Percentiles rank a stretch among this genome's conserved stretches.
Evolutionary conservation across 345 rosid genomes (phyloP).

Genomic region (Reutealis trisperma): DNA sequence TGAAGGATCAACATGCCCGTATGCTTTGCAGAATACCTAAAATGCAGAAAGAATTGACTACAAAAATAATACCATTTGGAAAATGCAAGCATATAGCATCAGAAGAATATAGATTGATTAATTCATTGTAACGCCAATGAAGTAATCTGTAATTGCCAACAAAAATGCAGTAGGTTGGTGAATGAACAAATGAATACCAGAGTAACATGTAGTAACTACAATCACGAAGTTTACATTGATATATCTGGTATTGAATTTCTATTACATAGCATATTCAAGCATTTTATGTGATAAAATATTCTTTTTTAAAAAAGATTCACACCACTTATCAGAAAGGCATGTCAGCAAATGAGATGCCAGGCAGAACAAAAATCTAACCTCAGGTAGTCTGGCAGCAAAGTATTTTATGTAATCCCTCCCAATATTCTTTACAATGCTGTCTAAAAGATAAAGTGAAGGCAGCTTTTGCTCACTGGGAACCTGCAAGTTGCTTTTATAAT

Average conservation of each 20-base stretch:
- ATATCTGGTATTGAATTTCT: background rate
- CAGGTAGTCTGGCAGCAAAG: constrained; percentile 78
- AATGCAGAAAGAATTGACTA: constrained; percentile 10
- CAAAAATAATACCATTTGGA: constrained; percentile 4
- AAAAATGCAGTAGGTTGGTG: background rate
- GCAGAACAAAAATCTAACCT: constrained; percentile 55
- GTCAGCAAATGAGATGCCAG: constrained; percentile 8
- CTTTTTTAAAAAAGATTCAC: background rate
- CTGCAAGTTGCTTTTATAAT: constrained; percentile 64
- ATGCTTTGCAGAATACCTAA: constrained; percentile 91
- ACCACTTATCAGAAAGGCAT: constrained; percentile 3
- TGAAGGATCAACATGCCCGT: constrained; percentile 80
- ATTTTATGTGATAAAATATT: background rate
- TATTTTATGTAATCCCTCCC: constrained; percentile 89
- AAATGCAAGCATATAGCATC: background rate
- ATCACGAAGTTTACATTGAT: background rate
- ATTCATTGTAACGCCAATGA: background rate
- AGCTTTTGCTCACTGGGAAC: constrained; percentile 98
- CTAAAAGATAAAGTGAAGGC: constrained; percentile 94
- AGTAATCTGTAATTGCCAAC: background rate
- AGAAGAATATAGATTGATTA: background rate
- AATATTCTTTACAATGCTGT: constrained; percentile 98
- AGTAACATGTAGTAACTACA: background rate
- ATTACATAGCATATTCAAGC: background rate
- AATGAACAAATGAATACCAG: constrained; percentile 8